phyloP scores from a whole-genome alignment of 805 yeast species.

The Tetrapisispora phaffii region DNA sequence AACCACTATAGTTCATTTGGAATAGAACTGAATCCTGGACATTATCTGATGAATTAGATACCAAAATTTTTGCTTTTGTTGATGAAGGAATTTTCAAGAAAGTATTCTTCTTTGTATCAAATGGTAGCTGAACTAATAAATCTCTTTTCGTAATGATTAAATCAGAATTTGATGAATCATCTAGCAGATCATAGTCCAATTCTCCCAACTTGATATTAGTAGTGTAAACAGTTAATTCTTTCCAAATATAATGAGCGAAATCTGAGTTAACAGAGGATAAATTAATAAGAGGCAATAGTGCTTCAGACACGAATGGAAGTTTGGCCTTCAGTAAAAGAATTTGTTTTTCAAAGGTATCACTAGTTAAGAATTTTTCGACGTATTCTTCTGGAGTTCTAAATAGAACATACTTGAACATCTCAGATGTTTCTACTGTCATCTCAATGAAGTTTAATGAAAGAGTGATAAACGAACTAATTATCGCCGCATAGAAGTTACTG shows the following conservation, averaged over 20 bases:
- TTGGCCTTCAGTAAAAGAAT: conserved; percentile 52
- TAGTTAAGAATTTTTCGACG: conserved; percentile 32
- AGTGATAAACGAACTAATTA: conserved; percentile 29
- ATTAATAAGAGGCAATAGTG: conserved; percentile 50
- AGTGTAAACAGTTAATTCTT: conserved; percentile 53
- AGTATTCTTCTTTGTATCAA: conserved; percentile 38
- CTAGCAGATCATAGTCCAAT: conserved; percentile 34
- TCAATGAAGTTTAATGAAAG: conserved; percentile 39
- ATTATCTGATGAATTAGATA: conserved; percentile 4
- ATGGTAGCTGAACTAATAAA: conserved; percentile 47
- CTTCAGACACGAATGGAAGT: conserved; percentile 47
- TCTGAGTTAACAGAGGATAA: conserved; percentile 53
- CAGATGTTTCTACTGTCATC: conserved; percentile 30
- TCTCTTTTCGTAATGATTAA: conserved; percentile 41
- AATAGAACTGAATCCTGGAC: conserved; percentile 43
- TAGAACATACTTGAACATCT: conserved; percentile 24
- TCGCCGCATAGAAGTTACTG: conserved; percentile 44
- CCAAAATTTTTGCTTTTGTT: conserved; percentile 60
- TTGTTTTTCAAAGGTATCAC: conserved; percentile 28
- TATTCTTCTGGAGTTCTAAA: conserved; percentile 29
- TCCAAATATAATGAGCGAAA: conserved; percentile 56
- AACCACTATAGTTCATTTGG: conserved; percentile 67
- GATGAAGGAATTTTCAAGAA: conserved; percentile 40
- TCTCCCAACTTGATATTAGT: conserved; percentile 34
- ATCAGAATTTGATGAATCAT: conserved; percentile 30